A percentile compares a stretch with the other conserved stretches of the same genome.
Conservation (phyloP, 768 basidiomycete species). For the Xerocomellus intermedius region DNA sequence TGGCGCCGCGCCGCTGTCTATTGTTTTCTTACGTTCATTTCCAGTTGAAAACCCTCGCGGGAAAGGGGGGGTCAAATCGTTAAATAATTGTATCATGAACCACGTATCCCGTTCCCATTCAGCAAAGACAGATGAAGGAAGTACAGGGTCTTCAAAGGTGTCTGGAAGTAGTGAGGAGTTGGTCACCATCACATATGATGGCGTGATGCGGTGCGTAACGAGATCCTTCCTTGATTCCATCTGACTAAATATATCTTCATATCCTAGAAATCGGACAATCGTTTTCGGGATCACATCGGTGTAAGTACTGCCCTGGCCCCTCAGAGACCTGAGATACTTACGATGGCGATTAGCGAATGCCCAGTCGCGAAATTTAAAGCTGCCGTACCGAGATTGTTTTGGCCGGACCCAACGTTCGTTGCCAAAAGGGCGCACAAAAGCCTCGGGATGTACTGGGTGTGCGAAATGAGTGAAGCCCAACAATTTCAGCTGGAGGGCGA, state of each 20-base stretch:
- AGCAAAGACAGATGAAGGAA: neutral
- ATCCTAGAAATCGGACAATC: slow-evolving; percentile 1
- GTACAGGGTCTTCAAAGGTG: neutral
- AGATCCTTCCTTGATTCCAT: neutral
- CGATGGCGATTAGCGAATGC: neutral
- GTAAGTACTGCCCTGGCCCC: neutral
- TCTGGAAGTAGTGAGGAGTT: neutral
- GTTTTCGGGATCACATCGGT: neutral
- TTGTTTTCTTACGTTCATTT: neutral
- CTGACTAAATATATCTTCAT: neutral
- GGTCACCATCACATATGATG: neutral
- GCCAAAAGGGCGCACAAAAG: neutral
- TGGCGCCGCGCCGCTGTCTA: neutral
- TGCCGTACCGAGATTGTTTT: neutral
- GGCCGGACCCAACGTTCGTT: neutral
- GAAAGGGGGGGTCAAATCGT: slow-evolving; percentile 6
- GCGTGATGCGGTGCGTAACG: neutral
- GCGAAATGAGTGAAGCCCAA: neutral
- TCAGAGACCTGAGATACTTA: neutral
- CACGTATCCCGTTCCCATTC: neutral
- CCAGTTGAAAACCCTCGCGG: neutral
- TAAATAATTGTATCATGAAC: slow-evolving; percentile 1
- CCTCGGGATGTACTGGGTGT: neutral
- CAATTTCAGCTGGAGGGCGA: neutral
- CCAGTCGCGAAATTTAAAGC: neutral